Conservation (phyloP, 306 rosid genomes). For the Carpinus viminea region DNA sequence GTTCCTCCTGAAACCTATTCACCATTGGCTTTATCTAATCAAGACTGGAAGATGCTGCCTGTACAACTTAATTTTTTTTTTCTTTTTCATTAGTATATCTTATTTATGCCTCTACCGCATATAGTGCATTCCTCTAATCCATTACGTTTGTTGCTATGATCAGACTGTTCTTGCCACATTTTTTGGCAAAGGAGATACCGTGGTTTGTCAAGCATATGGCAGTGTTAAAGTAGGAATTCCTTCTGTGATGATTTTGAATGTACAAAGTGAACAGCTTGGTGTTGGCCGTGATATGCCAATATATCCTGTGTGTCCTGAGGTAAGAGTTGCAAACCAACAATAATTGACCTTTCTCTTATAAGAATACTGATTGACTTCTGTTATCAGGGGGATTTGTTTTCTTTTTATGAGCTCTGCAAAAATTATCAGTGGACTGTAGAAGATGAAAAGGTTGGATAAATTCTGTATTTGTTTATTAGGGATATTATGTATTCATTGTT, state of each 20-base stretch:
- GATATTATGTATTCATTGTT: background rate
- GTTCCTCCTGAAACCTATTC: background rate
- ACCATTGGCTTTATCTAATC: background rate
- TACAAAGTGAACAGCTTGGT: slow-evolving; percentile 82
- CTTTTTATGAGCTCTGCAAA: slow-evolving; percentile 88
- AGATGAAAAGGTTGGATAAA: slow-evolving; percentile 68
- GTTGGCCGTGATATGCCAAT: slow-evolving; percentile 77
- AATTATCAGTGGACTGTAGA: slow-evolving; percentile 83
- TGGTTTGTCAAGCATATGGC: slow-evolving; percentile 70
- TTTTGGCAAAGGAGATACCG: slow-evolving; percentile 47
- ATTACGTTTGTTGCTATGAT: slow-evolving; percentile 15
- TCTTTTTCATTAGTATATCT: background rate
- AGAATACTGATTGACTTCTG: slow-evolving; percentile 24
- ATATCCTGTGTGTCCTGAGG: slow-evolving; percentile 86
- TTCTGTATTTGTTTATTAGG: slow-evolving; percentile 2
- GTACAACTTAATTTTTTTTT: background rate
- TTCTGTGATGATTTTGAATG: slow-evolving; percentile 59
- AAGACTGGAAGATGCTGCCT: background rate
- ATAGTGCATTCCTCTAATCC: slow-evolving; percentile 25
- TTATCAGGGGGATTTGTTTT: slow-evolving; percentile 77
- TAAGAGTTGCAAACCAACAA: slow-evolving; percentile 28
- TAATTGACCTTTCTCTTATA: slow-evolving; percentile 27
- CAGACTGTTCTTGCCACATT: slow-evolving; percentile 75
- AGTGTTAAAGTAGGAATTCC: slow-evolving; percentile 72
- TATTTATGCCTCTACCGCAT: background rate